Base-by-base conservation (phyloP, 192 early-diverging fungal species). In the Coemansia sp. region DNA sequence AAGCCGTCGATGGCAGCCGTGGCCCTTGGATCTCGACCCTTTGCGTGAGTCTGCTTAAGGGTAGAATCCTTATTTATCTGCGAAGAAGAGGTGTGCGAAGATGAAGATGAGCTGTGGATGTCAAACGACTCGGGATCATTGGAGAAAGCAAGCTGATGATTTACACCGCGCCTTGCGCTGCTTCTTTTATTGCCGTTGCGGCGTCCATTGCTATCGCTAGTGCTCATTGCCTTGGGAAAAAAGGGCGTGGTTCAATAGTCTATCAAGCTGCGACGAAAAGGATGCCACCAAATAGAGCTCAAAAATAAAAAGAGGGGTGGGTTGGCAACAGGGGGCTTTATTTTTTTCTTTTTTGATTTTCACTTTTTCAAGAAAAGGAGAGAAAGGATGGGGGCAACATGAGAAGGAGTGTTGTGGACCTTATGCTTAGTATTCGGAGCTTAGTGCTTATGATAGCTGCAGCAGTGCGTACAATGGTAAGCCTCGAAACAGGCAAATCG, bases 91-190 rank as follows among this genome's bases (percentile, higher is more conserved):
- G 52, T 20, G 25, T 50, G 63, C 31, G 74, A 66, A 14, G 64
- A 58, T 7, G 67, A 29, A 1, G 72, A 39, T 5, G 73, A 53
- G 27, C 72, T 70, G 52, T 74, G 69, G 66, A 72, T 75, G 56
- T 75, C 68, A 56, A 76, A 82, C 29, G 70, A 59, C 63, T 82
- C 66, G 57, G 70, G 64, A 51, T 82, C 79, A 32, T 75, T 71
- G 20, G 62, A 60, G 46, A 82, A 70, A 24, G 59, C 74, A 57
- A 82, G 63, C 0, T 62, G 66, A 10, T 63, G 70, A 27, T 51
- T 25, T 21, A 54, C 32, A 0, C 61, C 59, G 33, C 77, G 72
- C 55, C 70, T 51, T 30, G 22, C 58, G 7, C 68, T 36, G 60
- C 67, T 36, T 51, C 61, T 76, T 76, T 82, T 82, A 76, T 76